phyloP scores from a whole-genome alignment of 2,329 filamentous ascomycete genomes.

The Sporothrix protearum region DNA sequence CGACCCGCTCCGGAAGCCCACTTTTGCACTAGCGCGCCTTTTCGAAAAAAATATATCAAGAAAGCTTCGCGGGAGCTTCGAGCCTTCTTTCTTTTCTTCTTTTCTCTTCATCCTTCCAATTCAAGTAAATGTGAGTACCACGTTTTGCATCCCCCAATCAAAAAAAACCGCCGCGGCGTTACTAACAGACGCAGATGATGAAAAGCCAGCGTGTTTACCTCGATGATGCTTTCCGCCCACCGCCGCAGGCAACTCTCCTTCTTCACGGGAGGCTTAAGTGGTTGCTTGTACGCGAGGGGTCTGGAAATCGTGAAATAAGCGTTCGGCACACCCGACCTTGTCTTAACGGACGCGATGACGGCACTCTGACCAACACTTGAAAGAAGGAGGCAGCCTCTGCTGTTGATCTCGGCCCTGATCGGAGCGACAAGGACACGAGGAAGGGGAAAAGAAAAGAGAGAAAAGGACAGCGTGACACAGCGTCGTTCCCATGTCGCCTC shows the following conservation, averaged over 20 bases:
- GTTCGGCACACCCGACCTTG: slow-evolving; percentile 99
- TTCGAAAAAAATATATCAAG: slow-evolving; percentile 31
- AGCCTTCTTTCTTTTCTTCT: slow-evolving; percentile 40
- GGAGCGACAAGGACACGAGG: neutral
- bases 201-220: slow-evolving; percentile 93
- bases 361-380: slow-evolving; percentile 75
- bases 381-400: slow-evolving; percentile 32
- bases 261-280: slow-evolving; percentile 74
- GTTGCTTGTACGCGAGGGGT: slow-evolving; percentile 59
- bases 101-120: slow-evolving; percentile 86
- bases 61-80: slow-evolving; percentile 21
- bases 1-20: slow-evolving; percentile 19
- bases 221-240: slow-evolving; percentile 71
- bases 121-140: slow-evolving; percentile 81
- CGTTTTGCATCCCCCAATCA: slow-evolving; percentile 26
- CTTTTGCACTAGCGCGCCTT: slow-evolving; percentile 1
- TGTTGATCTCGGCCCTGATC: neutral
- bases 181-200: slow-evolving; percentile 75
- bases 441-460: neutral
- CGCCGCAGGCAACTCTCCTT: slow-evolving; percentile 77
- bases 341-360: slow-evolving; percentile 97
- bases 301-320: slow-evolving; percentile 87
- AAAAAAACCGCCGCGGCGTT: neutral
- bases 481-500: slow-evolving; percentile 10
- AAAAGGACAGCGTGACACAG: neutral